These are phyloP conservation scores for Macrolepiota fuliginosa DNA, from an alignment of 768 basidiomycete species.

Conservation along the genomic window DNA sequence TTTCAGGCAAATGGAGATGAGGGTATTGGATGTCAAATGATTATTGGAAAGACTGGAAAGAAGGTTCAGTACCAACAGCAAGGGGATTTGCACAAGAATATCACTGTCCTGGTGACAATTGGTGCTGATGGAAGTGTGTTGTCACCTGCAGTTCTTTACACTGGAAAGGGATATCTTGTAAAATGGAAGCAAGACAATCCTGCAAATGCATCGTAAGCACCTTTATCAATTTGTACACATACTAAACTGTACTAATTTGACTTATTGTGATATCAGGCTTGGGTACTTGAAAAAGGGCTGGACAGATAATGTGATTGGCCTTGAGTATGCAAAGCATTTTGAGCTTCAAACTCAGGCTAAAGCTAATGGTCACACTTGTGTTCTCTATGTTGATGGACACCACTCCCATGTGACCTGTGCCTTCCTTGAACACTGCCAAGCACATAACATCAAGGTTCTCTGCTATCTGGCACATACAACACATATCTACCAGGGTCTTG, in stretches of 20 bases:
- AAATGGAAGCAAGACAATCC: conserved; percentile 41
- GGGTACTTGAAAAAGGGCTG: conserved; percentile 34
- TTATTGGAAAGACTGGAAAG: conserved; percentile 22
- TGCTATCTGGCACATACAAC: conserved; percentile 45
- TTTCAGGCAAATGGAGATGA: conserved; percentile 22
- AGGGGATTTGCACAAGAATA: conserved; percentile 29
- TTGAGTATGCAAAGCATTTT: conserved; percentile 37
- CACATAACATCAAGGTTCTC: conserved; percentile 36
- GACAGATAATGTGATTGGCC: conserved; percentile 34
- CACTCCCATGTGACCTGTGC: conserved; percentile 36
- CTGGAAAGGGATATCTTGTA: conserved; percentile 32
- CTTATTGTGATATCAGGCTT: no score
- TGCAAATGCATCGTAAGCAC: conserved; percentile 34
- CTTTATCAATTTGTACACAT: conserved; percentile 8
- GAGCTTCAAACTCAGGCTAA: conserved; percentile 35
- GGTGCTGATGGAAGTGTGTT: conserved; percentile 35
- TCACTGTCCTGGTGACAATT: conserved; percentile 34
- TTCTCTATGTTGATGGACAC: conserved; percentile 47
- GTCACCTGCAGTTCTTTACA: conserved; percentile 37
- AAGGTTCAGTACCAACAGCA: conserved; percentile 28
- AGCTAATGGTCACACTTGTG: conserved; percentile 21
- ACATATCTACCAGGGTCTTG: conserved; percentile 43
- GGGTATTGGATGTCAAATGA: conserved; percentile 16
- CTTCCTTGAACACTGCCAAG: conserved; percentile 36
- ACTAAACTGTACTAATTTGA: conserved; percentile 19